A percentile compares a stretch with the other conserved stretches of the same genome.
phyloP scores from a whole-genome alignment of 495 filamentous ascomycete genomes.

The Cercophora scortea region DNA sequence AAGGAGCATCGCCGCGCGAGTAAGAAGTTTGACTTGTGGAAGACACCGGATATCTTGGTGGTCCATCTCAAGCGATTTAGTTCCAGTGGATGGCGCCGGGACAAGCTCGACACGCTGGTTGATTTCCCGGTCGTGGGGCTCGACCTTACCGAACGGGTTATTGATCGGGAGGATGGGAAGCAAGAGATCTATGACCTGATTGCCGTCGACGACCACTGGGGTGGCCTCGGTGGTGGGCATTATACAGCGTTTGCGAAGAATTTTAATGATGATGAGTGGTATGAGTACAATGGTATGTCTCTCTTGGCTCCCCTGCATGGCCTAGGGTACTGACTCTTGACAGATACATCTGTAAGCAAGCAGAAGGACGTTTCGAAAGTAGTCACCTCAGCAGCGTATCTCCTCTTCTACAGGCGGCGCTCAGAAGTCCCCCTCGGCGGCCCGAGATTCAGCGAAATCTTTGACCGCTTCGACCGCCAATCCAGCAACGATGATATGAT shows the following conservation, averaged over 20 bases:
- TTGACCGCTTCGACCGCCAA: conserved; percentile 47
- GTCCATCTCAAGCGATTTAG: conserved; percentile 91
- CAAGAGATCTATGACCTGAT: conserved; percentile 82
- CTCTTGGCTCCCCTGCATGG: background rate
- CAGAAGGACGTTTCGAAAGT: conserved; percentile 45
- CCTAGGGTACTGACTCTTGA: conserved; percentile 2
- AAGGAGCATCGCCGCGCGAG: conserved; percentile 85
- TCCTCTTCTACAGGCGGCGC: conserved; percentile 91
- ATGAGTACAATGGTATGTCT: conserved; percentile 83
- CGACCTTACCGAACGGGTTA: conserved; percentile 72
- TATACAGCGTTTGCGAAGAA: conserved; percentile 94
- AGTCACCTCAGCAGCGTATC: conserved; percentile 69
- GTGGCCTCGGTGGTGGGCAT: conserved; percentile 85
- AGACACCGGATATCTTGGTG: conserved; percentile 85
- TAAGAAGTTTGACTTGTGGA: conserved; percentile 97
- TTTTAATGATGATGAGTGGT: conserved; percentile 80
- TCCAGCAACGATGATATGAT: conserved; percentile 31
- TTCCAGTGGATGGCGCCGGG: conserved; percentile 60
- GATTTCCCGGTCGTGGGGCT: conserved; percentile 86
- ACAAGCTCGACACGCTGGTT: conserved; percentile 87
- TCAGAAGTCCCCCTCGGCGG: conserved; percentile 70
- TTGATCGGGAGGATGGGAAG: conserved; percentile 69
- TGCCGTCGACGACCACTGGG: conserved; percentile 91
- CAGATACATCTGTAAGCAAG: conserved; percentile 63
- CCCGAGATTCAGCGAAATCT: conserved; percentile 57